Percentiles rank a stretch among this genome's conserved stretches.
These are phyloP conservation scores for Apiotrichum sp. DNA, from an alignment of 1,284 basidiomycete genomes.

Conservation along the genomic window DNA sequence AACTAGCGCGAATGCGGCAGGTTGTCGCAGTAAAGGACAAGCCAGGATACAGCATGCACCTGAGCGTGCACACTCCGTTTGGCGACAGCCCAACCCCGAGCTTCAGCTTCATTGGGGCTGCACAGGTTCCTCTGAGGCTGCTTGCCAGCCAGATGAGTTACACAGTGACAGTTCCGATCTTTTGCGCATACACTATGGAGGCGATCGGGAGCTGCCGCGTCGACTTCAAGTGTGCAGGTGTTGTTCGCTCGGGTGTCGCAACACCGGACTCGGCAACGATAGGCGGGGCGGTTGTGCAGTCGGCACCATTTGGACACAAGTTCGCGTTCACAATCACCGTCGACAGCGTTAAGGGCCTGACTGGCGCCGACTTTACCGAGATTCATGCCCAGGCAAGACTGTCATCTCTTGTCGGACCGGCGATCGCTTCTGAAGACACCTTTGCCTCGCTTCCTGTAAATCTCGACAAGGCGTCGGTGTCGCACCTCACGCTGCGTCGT, in stretches of 20 bases:
- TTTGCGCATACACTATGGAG: conserved; percentile 84
- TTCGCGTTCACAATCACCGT: conserved; percentile 74
- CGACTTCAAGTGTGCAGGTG: conserved; percentile 49
- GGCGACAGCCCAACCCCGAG: conserved; percentile 76
- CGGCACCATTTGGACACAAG: conserved; percentile 61
- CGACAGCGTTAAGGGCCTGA: conserved; percentile 77
- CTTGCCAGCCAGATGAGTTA: conserved; percentile 73
- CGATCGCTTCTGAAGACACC: conserved; percentile 67
- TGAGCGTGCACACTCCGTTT: conserved; percentile 88
- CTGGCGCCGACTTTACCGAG: conserved; percentile 72
- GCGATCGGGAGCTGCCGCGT: conserved; percentile 82
- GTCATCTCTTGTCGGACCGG: conserved; percentile 69
- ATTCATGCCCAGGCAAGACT: conserved; percentile 79
- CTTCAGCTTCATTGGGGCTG: conserved; percentile 86
- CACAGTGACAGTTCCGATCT: conserved; percentile 70
- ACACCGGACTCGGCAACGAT: conserved; percentile 28
- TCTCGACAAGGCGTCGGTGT: conserved; percentile 63
- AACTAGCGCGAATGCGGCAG: conserved; percentile 89
- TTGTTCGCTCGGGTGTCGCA: conserved; percentile 24
- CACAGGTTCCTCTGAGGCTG: conserved; percentile 72
- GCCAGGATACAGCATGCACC: conserved; percentile 86
- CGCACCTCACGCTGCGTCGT: conserved; percentile 71
- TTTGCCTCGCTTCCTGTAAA: conserved; percentile 70
- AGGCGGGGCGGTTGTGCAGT: conserved; percentile 4
- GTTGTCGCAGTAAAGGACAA: conserved; percentile 85